Conservation (phyloP, 2,329 filamentous ascomycete species). For the Aspergillus pseudotamarii region DNA sequence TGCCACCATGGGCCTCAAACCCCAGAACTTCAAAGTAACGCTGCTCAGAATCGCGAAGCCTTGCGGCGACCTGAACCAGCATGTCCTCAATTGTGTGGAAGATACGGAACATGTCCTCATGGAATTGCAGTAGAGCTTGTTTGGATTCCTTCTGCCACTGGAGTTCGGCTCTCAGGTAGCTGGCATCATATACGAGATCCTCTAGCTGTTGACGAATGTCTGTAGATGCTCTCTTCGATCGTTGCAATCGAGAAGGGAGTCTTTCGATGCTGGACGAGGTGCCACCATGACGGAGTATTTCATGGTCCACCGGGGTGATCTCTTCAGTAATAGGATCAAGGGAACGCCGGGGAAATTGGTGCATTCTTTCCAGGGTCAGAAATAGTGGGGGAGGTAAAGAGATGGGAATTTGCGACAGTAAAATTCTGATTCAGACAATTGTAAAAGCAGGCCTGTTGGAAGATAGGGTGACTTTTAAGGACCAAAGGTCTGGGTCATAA, state of each 20-base stretch:
- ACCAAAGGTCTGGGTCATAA: background rate
- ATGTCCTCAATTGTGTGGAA: slow-evolving; percentile 10
- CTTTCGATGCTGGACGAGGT: slow-evolving; percentile 10
- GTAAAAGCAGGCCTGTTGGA: background rate
- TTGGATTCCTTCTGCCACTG: slow-evolving; percentile 13
- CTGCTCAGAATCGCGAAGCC: no score
- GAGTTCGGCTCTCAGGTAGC: slow-evolving; percentile 10
- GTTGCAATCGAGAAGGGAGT: slow-evolving; percentile 8
- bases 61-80: background rate
- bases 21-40: no score
- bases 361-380: background rate
- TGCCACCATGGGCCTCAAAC: no score
- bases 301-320: slow-evolving; percentile 9
- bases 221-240: slow-evolving; percentile 8
- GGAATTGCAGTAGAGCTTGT: slow-evolving; percentile 10
- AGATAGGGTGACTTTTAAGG: background rate
- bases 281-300: slow-evolving; percentile 8
- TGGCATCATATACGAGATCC: slow-evolving; percentile 8
- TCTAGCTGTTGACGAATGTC: slow-evolving; percentile 10
- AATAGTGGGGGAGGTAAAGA: background rate
- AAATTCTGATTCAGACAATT: background rate
- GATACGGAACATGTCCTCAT: slow-evolving; percentile 8
- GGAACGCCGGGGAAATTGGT: background rate
- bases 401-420: background rate
- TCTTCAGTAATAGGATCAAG: slow-evolving; percentile 10